These are phyloP conservation scores for Cercophora sp. DNA, from an alignment of 495 filamentous ascomycete genomes.

Conservation along the genomic window DNA sequence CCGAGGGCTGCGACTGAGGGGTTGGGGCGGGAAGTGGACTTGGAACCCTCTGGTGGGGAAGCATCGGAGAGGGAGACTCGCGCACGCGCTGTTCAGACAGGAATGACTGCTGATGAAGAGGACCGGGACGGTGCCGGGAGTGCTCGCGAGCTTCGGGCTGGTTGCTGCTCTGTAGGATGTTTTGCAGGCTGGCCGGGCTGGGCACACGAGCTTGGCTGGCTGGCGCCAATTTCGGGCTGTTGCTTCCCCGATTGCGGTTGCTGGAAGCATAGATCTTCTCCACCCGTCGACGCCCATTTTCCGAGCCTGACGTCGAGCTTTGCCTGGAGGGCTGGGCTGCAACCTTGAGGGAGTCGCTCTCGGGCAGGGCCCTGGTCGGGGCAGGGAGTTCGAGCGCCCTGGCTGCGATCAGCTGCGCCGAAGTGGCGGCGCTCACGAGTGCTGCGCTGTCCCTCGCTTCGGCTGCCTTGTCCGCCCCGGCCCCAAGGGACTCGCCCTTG, in stretches of 20 bases:
- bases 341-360: slow-evolving; percentile 2
- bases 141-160: too few species aligned
- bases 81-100: too few species aligned
- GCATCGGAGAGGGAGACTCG: too few species aligned
- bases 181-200: slow-evolving; percentile 21
- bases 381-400: slow-evolving; percentile 15
- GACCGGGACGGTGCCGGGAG: not conserved
- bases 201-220: slow-evolving; percentile 5
- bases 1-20: too few species aligned
- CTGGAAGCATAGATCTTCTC: slow-evolving; percentile 21
- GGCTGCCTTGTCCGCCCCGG: too few species aligned
- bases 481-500: slow-evolving; percentile 1
- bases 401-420: slow-evolving; percentile 16
- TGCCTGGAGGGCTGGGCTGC: not conserved
- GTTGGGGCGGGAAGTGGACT: too few species aligned
- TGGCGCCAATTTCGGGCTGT: slow-evolving; percentile 8
- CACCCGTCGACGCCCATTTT: slow-evolving; percentile 13
- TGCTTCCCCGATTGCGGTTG: slow-evolving; percentile 9
- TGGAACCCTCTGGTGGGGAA: too few species aligned
- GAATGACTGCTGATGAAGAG: not conserved
- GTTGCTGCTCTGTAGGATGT: slow-evolving; percentile 19
- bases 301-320: slow-evolving; percentile 1
- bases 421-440: too few species aligned
- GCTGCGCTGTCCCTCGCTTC: too few species aligned
- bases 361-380: not conserved